These are phyloP conservation scores for Globisporangium cederbergense DNA, from an alignment of 352 stramenopile species.

Conservation along the genomic window DNA sequence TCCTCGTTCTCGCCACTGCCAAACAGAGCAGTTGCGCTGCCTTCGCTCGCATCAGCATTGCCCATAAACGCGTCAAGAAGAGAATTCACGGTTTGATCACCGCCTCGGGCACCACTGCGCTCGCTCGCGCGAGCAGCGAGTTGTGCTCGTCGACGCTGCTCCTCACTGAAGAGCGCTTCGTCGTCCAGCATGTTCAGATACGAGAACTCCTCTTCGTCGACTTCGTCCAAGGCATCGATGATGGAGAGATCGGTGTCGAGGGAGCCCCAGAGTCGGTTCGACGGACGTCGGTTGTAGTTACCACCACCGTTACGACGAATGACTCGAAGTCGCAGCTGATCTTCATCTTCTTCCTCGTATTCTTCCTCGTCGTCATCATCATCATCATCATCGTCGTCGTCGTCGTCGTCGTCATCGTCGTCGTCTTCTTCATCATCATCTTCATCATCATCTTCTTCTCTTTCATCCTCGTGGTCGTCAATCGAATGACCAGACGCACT, in stretches of 20 bases:
- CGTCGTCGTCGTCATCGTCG: constrained; percentile 66
- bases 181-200: constrained; percentile 76
- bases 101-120: neutral
- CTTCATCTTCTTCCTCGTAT: constrained; percentile 60
- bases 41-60: constrained; percentile 2
- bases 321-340: constrained; percentile 48
- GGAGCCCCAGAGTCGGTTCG: constrained; percentile 61
- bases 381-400: constrained; percentile 54
- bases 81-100: constrained; percentile 7
- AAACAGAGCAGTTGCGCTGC: neutral
- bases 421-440: constrained; percentile 31
- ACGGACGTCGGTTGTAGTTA: constrained; percentile 30
- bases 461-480: constrained; percentile 29
- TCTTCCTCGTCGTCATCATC: constrained; percentile 60
- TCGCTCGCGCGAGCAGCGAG: constrained; percentile 22
- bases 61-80: constrained; percentile 17
- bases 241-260: constrained; percentile 66
- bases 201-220: constrained; percentile 83
- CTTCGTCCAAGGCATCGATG: constrained; percentile 74
- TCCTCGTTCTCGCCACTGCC: constrained; percentile 9
- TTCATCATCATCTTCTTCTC: constrained; percentile 23
- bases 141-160: constrained; percentile 45
- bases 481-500: constrained; percentile 52
- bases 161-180: constrained; percentile 50
- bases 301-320: constrained; percentile 34